Evolutionary conservation across 768 basidiomycete genomes (phyloP).

Genomic region (Agrocybe pediades): DNA sequence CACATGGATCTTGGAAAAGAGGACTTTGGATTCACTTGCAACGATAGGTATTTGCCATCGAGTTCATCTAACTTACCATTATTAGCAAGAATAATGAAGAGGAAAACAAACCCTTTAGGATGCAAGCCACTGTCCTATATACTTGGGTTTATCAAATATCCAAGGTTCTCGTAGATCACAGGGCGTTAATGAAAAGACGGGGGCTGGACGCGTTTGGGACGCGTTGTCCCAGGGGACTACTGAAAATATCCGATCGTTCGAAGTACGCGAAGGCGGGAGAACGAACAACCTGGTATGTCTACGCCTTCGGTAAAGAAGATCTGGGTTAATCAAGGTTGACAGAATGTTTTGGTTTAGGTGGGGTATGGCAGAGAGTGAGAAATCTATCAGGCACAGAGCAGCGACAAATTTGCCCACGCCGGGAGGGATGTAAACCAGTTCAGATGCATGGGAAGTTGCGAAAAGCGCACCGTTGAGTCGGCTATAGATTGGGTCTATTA

Average conservation of each 20-base stretch:
- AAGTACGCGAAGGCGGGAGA: slow-evolving; percentile 1
- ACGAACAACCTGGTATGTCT: slow-evolving; percentile 7
- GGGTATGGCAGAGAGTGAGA: slow-evolving; percentile 19
- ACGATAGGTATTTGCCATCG: slow-evolving; percentile 14
- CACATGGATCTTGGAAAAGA: too few species aligned
- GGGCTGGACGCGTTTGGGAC: too few species aligned
- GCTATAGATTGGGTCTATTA: slow-evolving; percentile 19
- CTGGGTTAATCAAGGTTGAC: slow-evolving; percentile 26
- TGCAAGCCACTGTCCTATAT: slow-evolving; percentile 2
- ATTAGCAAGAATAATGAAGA: slow-evolving; percentile 16
- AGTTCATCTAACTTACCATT: slow-evolving; percentile 15
- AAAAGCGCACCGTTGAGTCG: slow-evolving; percentile 14
- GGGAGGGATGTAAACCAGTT: slow-evolving; percentile 18
- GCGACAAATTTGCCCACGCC: slow-evolving; percentile 15
- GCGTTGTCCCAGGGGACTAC: not conserved
- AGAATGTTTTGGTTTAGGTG: slow-evolving; percentile 25
- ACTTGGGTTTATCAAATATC: slow-evolving; percentile 5
- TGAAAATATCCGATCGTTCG: slow-evolving; percentile 13
- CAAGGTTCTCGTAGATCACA: slow-evolving; percentile 1
- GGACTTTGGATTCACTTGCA: slow-evolving; percentile 11
- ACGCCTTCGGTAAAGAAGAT: slow-evolving; percentile 16
- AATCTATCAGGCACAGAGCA: slow-evolving; percentile 17
- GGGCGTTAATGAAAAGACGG: slow-evolving; percentile 8
- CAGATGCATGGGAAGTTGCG: too few species aligned
- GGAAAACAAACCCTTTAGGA: slow-evolving; percentile 7